phyloP scores from a whole-genome alignment of 2,329 filamentous ascomycete genomes.

The Alternaria burnsii region DNA sequence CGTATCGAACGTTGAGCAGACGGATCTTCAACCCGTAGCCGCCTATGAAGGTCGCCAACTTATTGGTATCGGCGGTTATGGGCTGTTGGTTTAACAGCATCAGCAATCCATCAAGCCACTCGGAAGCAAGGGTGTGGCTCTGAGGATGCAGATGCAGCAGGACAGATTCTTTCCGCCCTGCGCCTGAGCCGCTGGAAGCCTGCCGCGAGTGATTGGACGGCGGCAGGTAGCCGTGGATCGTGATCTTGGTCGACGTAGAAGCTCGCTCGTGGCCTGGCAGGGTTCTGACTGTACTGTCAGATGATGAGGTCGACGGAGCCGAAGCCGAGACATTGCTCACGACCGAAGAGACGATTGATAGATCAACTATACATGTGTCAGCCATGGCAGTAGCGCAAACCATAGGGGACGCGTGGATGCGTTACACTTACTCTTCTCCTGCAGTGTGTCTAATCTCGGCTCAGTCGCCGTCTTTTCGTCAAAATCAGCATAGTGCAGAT shows the following conservation, averaged over 20 bases:
- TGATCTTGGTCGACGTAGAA: constrained; percentile 80
- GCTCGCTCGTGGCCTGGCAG: constrained; percentile 40
- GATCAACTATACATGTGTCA: constrained; percentile 68
- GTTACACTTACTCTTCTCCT: constrained; percentile 70
- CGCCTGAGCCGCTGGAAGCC: constrained; percentile 40
- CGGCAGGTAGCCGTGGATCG: constrained; percentile 77
- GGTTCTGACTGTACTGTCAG: constrained; percentile 58
- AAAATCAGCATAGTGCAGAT: constrained; percentile 90
- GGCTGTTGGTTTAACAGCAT: constrained; percentile 96
- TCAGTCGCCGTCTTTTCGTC: constrained; percentile 68
- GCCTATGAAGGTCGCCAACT: constrained; percentile 82
- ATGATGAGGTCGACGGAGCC: constrained; percentile 58
- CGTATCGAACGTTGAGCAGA: constrained; percentile 87
- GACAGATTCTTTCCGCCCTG: constrained; percentile 68
- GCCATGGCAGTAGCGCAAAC: constrained; percentile 34
- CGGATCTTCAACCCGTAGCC: constrained; percentile 94
- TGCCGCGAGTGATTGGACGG: constrained; percentile 42
- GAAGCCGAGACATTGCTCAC: constrained; percentile 87
- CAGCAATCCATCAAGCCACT: constrained; percentile 94
- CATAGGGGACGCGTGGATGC: constrained; percentile 13
- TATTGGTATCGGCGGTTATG: constrained; percentile 95
- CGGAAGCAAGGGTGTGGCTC: constrained; percentile 83
- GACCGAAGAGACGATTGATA: constrained; percentile 87
- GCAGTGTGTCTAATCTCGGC: constrained; percentile 76
- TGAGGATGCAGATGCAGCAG: constrained; percentile 84